Evolutionary conservation across 1,139 yeast genomes (phyloP).

Genomic region (Blastobotrys illinoisensis): DNA sequence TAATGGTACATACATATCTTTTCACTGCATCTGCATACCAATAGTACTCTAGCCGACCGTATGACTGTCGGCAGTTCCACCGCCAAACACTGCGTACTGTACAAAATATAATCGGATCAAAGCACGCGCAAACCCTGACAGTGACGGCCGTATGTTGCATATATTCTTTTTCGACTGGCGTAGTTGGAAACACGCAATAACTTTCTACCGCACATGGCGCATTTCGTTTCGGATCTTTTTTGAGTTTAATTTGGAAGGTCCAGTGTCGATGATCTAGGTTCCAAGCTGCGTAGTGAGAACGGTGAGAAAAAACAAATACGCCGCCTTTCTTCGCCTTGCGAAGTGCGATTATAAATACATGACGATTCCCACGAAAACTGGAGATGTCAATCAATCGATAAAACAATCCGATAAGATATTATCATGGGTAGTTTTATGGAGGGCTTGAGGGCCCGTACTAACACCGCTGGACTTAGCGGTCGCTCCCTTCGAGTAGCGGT

Average conservation of each 20-base stretch:
- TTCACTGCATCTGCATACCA: background rate
- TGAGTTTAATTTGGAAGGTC: background rate
- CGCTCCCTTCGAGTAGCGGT: slow-evolving; percentile 41
- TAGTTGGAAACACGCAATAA: background rate
- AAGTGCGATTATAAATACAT: background rate
- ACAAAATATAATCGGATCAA: background rate
- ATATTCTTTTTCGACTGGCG: background rate
- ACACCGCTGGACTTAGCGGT: slow-evolving; percentile 39
- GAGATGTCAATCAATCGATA: background rate
- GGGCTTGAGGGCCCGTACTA: slow-evolving; percentile 20
- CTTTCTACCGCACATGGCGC: background rate
- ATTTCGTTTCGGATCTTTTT: background rate
- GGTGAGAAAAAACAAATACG: background rate
- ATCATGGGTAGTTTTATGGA: background rate
- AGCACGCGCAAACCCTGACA: background rate
- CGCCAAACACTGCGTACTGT: background rate
- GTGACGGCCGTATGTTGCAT: background rate
- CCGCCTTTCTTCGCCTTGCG: background rate
- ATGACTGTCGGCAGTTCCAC: background rate
- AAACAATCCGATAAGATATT: background rate
- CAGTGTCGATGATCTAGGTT: background rate
- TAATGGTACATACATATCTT: background rate
- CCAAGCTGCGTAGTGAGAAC: background rate
- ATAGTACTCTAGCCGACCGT: background rate
- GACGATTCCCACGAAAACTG: background rate